A percentile compares a stretch with the other conserved stretches of the same genome.
Evolutionary conservation across 345 rosid species (phyloP).

Genomic region (Salix arbutifolia): DNA sequence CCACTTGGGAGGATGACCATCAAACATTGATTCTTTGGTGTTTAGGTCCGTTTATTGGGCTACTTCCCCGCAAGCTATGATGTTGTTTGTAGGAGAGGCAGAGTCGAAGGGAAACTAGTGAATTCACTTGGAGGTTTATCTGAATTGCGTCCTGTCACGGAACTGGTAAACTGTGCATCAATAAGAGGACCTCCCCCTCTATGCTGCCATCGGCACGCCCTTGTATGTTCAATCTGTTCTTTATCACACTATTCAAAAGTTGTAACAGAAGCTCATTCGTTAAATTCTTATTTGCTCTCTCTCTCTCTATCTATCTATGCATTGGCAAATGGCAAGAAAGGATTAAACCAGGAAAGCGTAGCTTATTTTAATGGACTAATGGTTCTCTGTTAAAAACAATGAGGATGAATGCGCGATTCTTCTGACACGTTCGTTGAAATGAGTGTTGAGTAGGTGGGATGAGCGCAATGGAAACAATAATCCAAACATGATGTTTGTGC

Average conservation of each 20-base stretch:
- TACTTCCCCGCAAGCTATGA: conserved; percentile 15
- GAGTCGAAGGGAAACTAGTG: conserved; percentile 21
- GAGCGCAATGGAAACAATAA: not conserved
- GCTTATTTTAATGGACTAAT: not conserved
- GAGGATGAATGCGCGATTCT: no score
- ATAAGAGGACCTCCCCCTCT: conserved; percentile 14
- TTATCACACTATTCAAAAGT: not conserved
- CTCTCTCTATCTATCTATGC: no score
- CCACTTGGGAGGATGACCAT: conserved; percentile 15
- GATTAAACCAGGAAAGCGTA: not conserved
- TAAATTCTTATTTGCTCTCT: conserved; percentile 15
- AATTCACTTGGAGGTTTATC: conserved; percentile 14
- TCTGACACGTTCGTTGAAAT: not conserved
- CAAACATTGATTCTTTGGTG: conserved; percentile 35
- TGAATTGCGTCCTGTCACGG: conserved; percentile 1
- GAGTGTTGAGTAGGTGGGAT: no score
- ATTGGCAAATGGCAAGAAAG: not conserved
- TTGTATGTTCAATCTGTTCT: conserved; percentile 19
- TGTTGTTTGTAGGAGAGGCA: conserved; percentile 28
- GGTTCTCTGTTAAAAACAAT: no score
- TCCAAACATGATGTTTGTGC: not conserved
- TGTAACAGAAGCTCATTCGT: conserved; percentile 24
- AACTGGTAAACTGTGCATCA: not conserved
- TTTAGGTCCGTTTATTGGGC: conserved; percentile 35
- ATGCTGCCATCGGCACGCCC: conserved; percentile 22